Evolutionary conservation across 768 basidiomycete genomes (phyloP).

Genomic region (Mycena metata): DNA sequence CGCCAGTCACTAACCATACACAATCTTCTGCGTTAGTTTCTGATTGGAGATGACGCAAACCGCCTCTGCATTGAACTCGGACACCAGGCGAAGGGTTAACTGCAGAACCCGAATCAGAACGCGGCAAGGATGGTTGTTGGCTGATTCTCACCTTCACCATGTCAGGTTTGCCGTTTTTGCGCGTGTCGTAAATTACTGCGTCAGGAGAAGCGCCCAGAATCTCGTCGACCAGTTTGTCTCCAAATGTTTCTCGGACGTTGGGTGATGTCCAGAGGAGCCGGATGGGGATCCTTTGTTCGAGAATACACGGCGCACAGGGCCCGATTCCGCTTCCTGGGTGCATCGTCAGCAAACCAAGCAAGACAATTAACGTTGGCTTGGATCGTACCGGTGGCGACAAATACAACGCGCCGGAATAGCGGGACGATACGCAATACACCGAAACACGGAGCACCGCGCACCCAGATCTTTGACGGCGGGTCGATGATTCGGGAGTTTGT

Average conservation of each 20-base stretch:
- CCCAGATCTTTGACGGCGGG: slow-evolving; percentile 68
- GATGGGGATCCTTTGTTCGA: slow-evolving; percentile 65
- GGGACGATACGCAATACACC: slow-evolving; percentile 69
- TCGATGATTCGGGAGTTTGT: slow-evolving; percentile 65
- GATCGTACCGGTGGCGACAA: slow-evolving; percentile 67
- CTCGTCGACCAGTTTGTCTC: slow-evolving; percentile 69
- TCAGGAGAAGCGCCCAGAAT: slow-evolving; percentile 67
- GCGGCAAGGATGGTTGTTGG: not conserved
- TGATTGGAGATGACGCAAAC: slow-evolving; percentile 73
- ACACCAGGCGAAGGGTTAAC: slow-evolving; percentile 59
- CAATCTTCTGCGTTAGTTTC: slow-evolving; percentile 67
- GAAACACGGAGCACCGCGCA: slow-evolving; percentile 68
- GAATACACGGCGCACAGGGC: slow-evolving; percentile 69
- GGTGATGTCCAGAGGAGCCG: slow-evolving; percentile 75
- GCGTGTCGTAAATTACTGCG: slow-evolving; percentile 68
- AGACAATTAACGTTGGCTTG: slow-evolving; percentile 24
- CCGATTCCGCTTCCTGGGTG: slow-evolving; percentile 63
- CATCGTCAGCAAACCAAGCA: not conserved
- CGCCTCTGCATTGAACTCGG: slow-evolving; percentile 65
- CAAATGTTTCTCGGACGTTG: slow-evolving; percentile 72
- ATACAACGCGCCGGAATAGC: slow-evolving; percentile 66
- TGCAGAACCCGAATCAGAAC: not conserved
- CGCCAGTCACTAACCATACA: slow-evolving; percentile 59
- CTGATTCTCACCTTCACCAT: slow-evolving; percentile 53
- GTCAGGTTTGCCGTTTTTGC: slow-evolving; percentile 61